Percentiles rank a stretch among this genome's conserved stretches.
phyloP scores from a whole-genome alignment of 139 green algal genomes.

The Choricystis sp. region DNA sequence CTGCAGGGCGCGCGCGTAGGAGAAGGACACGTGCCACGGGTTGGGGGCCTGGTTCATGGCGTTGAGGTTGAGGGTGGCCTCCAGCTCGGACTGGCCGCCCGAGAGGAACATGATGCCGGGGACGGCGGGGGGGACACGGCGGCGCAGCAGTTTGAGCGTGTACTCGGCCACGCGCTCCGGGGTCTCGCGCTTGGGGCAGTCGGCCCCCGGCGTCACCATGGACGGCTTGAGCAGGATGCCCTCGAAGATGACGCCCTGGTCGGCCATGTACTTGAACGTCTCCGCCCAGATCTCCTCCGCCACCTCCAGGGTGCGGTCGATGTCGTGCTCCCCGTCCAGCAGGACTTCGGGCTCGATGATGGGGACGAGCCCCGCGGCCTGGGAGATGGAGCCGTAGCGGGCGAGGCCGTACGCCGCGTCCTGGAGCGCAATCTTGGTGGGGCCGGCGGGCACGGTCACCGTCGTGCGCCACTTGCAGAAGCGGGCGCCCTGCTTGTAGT shows the following conservation, averaged over 20 bases:
- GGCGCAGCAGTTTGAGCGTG: conserved; percentile 86
- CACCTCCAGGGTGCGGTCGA: conserved; percentile 73
- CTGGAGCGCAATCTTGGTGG: conserved; percentile 48
- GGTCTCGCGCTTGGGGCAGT: conserved; percentile 48
- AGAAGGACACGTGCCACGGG: conserved; percentile 99
- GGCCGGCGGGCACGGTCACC: conserved; percentile 72
- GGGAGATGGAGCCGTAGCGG: conserved; percentile 89
- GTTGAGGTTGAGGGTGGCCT: conserved; percentile 98
- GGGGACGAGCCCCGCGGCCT: conserved; percentile 82
- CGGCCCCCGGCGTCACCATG: conserved; percentile 98
- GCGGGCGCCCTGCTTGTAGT: conserved; percentile 96
- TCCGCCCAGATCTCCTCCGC: conserved; percentile 77
- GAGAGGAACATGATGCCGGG: conserved; percentile 99
- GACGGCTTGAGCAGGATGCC: conserved; percentile 98
- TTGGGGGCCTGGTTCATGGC: conserved; percentile 99
- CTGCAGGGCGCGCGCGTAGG: conserved; percentile 95
- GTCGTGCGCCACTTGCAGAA: conserved; percentile 95
- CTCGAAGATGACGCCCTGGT: conserved; percentile 96
- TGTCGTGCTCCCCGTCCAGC: conserved; percentile 85
- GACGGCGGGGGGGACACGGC: conserved; percentile 91
- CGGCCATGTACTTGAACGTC: conserved; percentile 97
- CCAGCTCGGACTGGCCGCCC: conserved; percentile 95
- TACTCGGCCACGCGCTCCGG: conserved; percentile 80
- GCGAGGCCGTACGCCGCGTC: conserved; percentile 95
- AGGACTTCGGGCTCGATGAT: conserved; percentile 99